phyloP scores from a whole-genome alignment of 768 basidiomycete species.

The Tylopilus sp. region DNA sequence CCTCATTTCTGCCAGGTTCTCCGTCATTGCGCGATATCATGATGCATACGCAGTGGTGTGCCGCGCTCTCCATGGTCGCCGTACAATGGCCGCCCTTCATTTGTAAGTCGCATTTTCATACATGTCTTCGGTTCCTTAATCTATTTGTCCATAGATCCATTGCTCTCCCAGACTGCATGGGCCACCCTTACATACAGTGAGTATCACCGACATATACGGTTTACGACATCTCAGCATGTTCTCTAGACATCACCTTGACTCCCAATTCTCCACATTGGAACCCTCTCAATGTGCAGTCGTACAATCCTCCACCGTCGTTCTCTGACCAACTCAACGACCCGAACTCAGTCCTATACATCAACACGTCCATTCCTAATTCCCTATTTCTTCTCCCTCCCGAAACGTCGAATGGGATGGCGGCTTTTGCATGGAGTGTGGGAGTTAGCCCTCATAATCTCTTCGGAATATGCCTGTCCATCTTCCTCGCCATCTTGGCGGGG shows the following conservation, averaged over 20 bases:
- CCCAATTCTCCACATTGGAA: slow-evolving; percentile 60
- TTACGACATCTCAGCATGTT: slow-evolving; percentile 8
- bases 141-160: slow-evolving; percentile 59
- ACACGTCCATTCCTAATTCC: slow-evolving; percentile 62
- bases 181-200: slow-evolving; percentile 74
- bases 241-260: slow-evolving; percentile 70
- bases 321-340: slow-evolving; percentile 67
- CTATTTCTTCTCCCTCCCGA: slow-evolving; percentile 68
- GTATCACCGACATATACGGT: slow-evolving; percentile 19
- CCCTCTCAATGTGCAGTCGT: slow-evolving; percentile 55
- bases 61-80: slow-evolving; percentile 86
- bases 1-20: slow-evolving; percentile 54
- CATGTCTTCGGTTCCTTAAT: slow-evolving; percentile 13
- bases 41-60: slow-evolving; percentile 91
- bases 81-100: slow-evolving; percentile 93
- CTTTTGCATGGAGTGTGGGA: slow-evolving; percentile 84
- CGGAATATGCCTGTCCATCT: slow-evolving; percentile 75
- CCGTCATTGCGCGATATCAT: slow-evolving; percentile 91
- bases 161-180: slow-evolving; percentile 87
- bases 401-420: slow-evolving; percentile 63
- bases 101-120: slow-evolving; percentile 50
- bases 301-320: slow-evolving; percentile 67
- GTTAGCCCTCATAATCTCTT: slow-evolving; percentile 81
- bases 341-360: slow-evolving; percentile 73
- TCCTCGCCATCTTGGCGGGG: slow-evolving; percentile 72